Base-by-base conservation (phyloP, 495 filamentous ascomycete species). In the Penicillium parvum region DNA sequence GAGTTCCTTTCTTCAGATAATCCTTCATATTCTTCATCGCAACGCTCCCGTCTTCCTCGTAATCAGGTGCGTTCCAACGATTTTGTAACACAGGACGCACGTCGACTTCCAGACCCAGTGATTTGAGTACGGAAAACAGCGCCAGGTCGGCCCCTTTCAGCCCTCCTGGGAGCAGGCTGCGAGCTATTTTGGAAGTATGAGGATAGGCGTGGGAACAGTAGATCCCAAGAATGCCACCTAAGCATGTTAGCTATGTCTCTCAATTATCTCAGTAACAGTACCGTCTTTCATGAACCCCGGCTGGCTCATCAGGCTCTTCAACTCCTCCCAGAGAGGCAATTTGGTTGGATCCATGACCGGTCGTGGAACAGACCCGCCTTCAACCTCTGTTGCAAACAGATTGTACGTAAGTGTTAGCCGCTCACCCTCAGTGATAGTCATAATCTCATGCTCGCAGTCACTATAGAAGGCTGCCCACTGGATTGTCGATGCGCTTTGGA, bases 401-500 rank as follows among this genome's bases (percentile, higher is more conserved):
- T 82, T 79, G 63, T 81, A 83, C 1, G 77, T 82, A 15, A 83
- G 51, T 0, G 76, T 82, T 18, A 82, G 44, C 0, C 76, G 65
- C 36, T 82, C 65, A 0, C 77, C 78, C 5, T 52, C 43, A 0
- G 61, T 75, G 29, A 82, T 65, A n/a, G 65, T 58, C 5, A 69
- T 55, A n/a, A 82, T 71, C 55, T 83, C 77, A 52, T 83, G 78
- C 49, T 77, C 71, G 46, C 74, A 79, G 47, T 82, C 77, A 42
- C 69, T 76, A 50, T 79, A 83, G 56, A 83, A 83, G 1, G 79
- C 78, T 0, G 72, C 76, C 78, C 76, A 83, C 15, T 73, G 55
- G 34, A 82, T 65, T 1, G 47, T 9, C 0, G 58, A 29, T 4
- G 15, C 32, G 25, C 52, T 63, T 0, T 36, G 30, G 1, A 27